Evolutionary conservation across 768 basidiomycete genomes (phyloP).

Genomic region (Rhizopogon salebrosus): DNA sequence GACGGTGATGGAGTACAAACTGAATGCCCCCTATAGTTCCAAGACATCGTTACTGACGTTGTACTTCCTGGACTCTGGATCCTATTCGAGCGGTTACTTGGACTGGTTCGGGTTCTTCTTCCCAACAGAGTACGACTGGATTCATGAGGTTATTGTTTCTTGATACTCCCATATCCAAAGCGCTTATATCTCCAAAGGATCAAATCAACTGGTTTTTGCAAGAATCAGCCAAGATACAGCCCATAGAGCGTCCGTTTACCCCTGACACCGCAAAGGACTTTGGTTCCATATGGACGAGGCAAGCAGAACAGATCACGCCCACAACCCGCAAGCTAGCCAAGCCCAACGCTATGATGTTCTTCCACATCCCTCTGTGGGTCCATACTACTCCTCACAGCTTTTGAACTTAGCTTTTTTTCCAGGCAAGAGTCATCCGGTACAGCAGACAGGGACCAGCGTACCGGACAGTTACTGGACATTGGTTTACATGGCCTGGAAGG

Average conservation of each 20-base stretch:
- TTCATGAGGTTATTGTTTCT: constrained; percentile 50
- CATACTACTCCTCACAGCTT: background rate
- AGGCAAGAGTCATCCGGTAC: constrained; percentile 72
- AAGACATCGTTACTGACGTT: constrained; percentile 85
- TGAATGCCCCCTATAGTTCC: constrained; percentile 44
- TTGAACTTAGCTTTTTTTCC: background rate
- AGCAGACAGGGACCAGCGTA: constrained; percentile 61
- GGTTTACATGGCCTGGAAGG: constrained; percentile 60
- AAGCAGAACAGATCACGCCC: constrained; percentile 56
- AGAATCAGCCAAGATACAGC: constrained; percentile 68
- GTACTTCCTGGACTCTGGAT: constrained; percentile 88
- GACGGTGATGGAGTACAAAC: constrained; percentile 3
- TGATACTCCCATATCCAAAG: background rate
- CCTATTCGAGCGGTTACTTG: constrained; percentile 57
- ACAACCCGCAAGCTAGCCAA: constrained; percentile 62
- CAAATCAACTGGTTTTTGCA: constrained; percentile 92
- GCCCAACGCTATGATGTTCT: constrained; percentile 95
- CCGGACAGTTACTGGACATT: constrained; percentile 60
- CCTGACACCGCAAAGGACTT: constrained; percentile 75
- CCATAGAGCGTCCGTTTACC: constrained; percentile 78
- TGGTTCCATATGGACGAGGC: constrained; percentile 59
- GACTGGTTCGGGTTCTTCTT: constrained; percentile 56
- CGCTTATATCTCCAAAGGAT: constrained; percentile 27
- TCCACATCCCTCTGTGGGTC: constrained; percentile 90
- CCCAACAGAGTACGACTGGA: constrained; percentile 83